phyloP scores from a whole-genome alignment of 129 eudicot species.

The Pittosporum tobira region DNA sequence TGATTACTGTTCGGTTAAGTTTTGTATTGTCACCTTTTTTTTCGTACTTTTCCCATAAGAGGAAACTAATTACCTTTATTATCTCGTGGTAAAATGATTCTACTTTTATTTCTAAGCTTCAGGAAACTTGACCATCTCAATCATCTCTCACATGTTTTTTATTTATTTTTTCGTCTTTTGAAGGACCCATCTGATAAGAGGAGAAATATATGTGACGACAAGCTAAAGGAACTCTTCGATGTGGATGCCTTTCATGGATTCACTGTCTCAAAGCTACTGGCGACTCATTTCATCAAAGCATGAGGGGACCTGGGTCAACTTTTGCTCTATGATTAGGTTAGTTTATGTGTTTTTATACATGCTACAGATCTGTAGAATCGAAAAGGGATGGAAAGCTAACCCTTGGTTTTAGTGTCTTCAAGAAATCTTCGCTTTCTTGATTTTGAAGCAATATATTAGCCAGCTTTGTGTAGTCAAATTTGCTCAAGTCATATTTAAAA shows the following conservation, averaged over 20 bases:
- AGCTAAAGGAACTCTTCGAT: constrained; percentile 44
- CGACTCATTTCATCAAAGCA: constrained; percentile 44
- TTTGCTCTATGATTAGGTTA: not conserved
- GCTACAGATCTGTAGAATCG: too few species aligned
- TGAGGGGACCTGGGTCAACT: constrained; percentile 6
- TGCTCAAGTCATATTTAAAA: too few species aligned
- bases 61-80: not conserved
- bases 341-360: too few species aligned
- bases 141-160: not conserved
- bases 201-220: constrained; percentile 43
- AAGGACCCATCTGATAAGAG: constrained; percentile 63
- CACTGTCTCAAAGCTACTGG: constrained; percentile 44
- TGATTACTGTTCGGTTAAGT: not conserved
- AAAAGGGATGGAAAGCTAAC: constrained; percentile 3
- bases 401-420: constrained; percentile 10
- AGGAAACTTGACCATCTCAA: not conserved
- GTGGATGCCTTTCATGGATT: constrained; percentile 45
- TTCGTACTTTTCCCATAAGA: not conserved
- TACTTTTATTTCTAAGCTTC: not conserved
- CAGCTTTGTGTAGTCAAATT: too few species aligned
- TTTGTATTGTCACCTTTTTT: not conserved
- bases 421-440: too few species aligned
- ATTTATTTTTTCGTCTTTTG: constrained; percentile 1
- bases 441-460: too few species aligned
- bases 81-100: not conserved